Evolutionary conservation across 192 early-diverging fungal genomes (phyloP).

Genomic region (Backusella morwellensis): DNA sequence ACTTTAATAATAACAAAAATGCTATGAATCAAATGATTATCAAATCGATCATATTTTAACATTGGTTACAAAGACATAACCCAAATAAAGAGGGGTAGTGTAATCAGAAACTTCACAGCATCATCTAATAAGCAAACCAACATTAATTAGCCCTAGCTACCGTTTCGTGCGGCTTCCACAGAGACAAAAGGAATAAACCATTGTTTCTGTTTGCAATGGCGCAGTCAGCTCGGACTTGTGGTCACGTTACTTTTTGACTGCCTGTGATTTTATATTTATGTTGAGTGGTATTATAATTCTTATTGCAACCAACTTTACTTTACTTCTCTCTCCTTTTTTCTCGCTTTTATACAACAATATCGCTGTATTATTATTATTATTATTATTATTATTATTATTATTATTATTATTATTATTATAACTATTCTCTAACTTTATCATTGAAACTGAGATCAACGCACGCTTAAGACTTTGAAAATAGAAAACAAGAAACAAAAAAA

Average conservation of each 20-base stretch:
- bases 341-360: background rate
- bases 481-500: background rate
- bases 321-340: background rate
- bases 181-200: too few species aligned
- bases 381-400: background rate
- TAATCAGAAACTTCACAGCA: too few species aligned
- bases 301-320: background rate
- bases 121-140: too few species aligned
- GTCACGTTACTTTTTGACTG: background rate
- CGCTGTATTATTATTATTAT: background rate
- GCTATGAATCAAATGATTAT: too few species aligned
- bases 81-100: too few species aligned
- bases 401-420: background rate
- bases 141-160: too few species aligned
- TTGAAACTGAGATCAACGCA: background rate
- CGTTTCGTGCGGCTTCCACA: too few species aligned
- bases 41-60: too few species aligned
- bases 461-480: background rate
- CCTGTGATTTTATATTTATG: background rate
- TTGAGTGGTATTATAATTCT: background rate
- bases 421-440: background rate
- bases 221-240: background rate
- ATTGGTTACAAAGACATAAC: too few species aligned
- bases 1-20: background rate
- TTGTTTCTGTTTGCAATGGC: background rate